Conservation (phyloP, 1,284 basidiomycete genomes). For the Ceratobasidium sp. region DNA sequence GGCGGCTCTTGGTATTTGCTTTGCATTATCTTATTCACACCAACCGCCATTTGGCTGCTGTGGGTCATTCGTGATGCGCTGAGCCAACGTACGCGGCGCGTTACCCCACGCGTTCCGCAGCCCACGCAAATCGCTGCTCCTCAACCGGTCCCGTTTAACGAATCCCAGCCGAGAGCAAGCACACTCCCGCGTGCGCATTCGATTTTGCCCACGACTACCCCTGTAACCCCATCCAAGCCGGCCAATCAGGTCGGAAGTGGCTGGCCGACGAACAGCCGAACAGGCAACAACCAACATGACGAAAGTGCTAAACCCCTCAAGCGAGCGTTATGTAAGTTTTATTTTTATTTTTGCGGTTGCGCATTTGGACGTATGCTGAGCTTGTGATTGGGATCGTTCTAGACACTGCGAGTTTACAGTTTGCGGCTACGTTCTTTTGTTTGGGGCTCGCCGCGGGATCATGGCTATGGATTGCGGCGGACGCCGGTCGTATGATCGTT, state of each 20-base stretch:
- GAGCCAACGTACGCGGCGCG: slow-evolving; percentile 11
- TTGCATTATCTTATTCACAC: slow-evolving; percentile 34
- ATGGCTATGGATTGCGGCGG: slow-evolving; percentile 31
- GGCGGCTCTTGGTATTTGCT: slow-evolving; percentile 28
- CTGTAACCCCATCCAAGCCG: not conserved
- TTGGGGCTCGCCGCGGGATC: slow-evolving; percentile 18
- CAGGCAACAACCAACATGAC: not conserved
- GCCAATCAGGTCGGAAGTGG: not conserved
- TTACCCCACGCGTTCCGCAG: slow-evolving; percentile 9
- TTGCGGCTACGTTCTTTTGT: slow-evolving; percentile 26
- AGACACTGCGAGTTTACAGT: slow-evolving; percentile 33
- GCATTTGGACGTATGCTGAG: not conserved
- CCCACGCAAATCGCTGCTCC: not conserved
- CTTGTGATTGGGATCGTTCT: not conserved
- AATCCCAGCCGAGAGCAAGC: slow-evolving; percentile 14
- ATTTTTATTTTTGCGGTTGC: not conserved
- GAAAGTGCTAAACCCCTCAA: not conserved
- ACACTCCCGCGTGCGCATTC: not conserved
- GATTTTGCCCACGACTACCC: not conserved
- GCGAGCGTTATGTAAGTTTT: slow-evolving; percentile 34
- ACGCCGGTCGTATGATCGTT: slow-evolving; percentile 21
- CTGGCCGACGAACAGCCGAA: slow-evolving; percentile 4
- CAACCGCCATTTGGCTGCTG: slow-evolving; percentile 36
- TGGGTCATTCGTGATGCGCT: slow-evolving; percentile 8
- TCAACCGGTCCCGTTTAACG: slow-evolving; percentile 23